Evolutionary conservation across 352 stramenopile species (phyloP).

Genomic region (Globisporangium parvum): DNA sequence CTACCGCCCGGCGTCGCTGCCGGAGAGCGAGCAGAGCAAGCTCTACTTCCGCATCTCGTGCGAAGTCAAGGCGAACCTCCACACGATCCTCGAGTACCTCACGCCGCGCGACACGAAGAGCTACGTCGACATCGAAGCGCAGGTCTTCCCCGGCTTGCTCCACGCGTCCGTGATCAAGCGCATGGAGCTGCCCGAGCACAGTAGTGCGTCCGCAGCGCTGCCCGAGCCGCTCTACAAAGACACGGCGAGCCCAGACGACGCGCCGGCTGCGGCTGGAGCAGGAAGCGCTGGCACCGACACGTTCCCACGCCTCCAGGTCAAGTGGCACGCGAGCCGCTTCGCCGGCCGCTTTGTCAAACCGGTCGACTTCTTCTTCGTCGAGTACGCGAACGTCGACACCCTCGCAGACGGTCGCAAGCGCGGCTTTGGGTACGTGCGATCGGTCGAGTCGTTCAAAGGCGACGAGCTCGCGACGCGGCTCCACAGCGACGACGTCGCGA

Average conservation of each 20-base stretch:
- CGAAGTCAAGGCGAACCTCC: constrained; percentile 73
- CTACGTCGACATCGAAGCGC: constrained; percentile 77
- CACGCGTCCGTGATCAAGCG: constrained; percentile 77
- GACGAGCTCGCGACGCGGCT: constrained; percentile 68
- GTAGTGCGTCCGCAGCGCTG: constrained; percentile 1
- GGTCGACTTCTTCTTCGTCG: constrained; percentile 84
- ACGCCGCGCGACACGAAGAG: constrained; percentile 56
- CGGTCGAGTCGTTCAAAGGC: constrained; percentile 76
- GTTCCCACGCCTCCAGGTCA: constrained; percentile 73
- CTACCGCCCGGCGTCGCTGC: constrained; percentile 47
- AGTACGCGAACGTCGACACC: constrained; percentile 78
- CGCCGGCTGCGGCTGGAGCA: constrained; percentile 20
- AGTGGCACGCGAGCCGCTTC: constrained; percentile 84
- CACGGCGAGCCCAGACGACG: constrained; percentile 37
- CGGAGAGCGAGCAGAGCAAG: constrained; percentile 41
- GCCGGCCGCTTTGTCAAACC: constrained; percentile 77
- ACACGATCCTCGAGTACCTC: constrained; percentile 80
- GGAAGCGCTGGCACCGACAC: constrained; percentile 32
- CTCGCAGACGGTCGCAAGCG: constrained; percentile 56
- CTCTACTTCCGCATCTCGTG: constrained; percentile 82
- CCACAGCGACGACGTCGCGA: constrained; percentile 54
- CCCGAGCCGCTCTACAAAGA: constrained; percentile 27
- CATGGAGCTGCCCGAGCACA: constrained; percentile 50
- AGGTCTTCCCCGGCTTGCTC: constrained; percentile 73
- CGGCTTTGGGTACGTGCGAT: constrained; percentile 74